Evolutionary conservation across 2,329 filamentous ascomycete genomes (phyloP).

Genomic region (Aspergillus thermomutatus): DNA sequence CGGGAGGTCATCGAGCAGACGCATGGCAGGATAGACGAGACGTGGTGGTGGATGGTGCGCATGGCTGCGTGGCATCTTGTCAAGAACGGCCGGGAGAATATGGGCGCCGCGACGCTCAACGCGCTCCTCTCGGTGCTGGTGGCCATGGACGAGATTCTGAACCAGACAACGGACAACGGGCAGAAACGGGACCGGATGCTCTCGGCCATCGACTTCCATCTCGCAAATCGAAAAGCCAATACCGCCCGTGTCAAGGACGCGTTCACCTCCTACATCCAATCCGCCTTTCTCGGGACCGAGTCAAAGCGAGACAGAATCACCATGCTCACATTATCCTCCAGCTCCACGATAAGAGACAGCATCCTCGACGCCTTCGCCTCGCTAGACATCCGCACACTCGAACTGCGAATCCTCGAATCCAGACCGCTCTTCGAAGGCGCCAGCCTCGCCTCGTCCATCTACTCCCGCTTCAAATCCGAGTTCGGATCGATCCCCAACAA

Average conservation of each 20-base stretch:
- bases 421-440: constrained; percentile 65
- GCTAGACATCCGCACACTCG: constrained; percentile 39
- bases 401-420: constrained; percentile 63
- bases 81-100: constrained; percentile 64
- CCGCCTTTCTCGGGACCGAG: constrained; percentile 7
- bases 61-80: constrained; percentile 62
- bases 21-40: constrained; percentile 16
- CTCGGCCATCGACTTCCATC: constrained; percentile 22
- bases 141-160: constrained; percentile 24
- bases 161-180: constrained; percentile 11
- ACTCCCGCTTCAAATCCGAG: constrained; percentile 20
- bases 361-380: constrained; percentile 44
- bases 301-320: constrained; percentile 32
- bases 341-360: constrained; percentile 56
- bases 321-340: constrained; percentile 61
- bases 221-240: constrained; percentile 21
- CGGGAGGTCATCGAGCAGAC: constrained; percentile 40
- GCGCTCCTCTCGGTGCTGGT: constrained; percentile 24
- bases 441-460: constrained; percentile 47
- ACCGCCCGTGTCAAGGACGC: constrained; percentile 21
- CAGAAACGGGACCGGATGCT: constrained; percentile 21
- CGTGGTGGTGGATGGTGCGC: constrained; percentile 56
- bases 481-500: constrained; percentile 11
- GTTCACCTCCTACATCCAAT: constrained; percentile 25
- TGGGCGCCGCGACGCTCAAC: constrained; percentile 58